Evolutionary conservation across 2,329 filamentous ascomycete species (phyloP).

Genomic region (Cercospora janseana): DNA sequence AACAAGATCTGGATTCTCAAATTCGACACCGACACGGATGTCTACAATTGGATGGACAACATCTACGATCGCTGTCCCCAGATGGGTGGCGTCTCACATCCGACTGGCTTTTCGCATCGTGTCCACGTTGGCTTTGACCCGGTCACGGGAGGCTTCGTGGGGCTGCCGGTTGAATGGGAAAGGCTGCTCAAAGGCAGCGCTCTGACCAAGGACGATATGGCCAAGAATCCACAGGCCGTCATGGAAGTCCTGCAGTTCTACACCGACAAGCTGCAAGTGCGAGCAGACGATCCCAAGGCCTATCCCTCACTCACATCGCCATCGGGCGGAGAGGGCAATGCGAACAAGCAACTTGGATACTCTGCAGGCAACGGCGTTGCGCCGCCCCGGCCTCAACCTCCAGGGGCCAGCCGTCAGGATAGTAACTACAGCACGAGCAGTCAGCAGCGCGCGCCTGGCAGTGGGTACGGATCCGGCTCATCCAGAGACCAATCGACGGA

Average conservation of each 20-base stretch:
- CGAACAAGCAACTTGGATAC: conserved; percentile 52
- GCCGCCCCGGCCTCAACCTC: conserved; percentile 49
- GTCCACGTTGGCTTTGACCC: conserved; percentile 98
- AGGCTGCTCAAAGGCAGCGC: conserved; percentile 93
- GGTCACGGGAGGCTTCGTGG: conserved; percentile 90
- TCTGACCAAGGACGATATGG: conserved; percentile 97
- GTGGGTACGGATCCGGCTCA: conserved; percentile 22
- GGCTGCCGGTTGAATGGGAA: conserved; percentile 93
- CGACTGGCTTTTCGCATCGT: conserved; percentile 95
- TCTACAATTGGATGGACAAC: conserved; percentile 98
- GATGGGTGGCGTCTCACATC: conserved; percentile 97
- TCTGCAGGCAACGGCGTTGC: conserved; percentile 48
- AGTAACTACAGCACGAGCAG: conserved; percentile 43
- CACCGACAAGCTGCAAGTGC: conserved; percentile 73
- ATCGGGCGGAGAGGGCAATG: conserved; percentile 52
- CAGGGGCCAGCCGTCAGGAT: conserved; percentile 46
- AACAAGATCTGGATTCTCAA: conserved; percentile 85
- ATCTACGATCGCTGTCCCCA: conserved; percentile 95
- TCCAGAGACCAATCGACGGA: conserved; percentile 30
- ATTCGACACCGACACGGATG: conserved; percentile 91
- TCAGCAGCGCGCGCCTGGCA: conserved; percentile 22
- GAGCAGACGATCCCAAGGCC: conserved; percentile 66
- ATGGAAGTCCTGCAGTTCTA: conserved; percentile 86
- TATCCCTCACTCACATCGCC: conserved; percentile 68
- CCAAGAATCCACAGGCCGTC: conserved; percentile 75